Conservation (phyloP, 352 stramenopile genomes). For the Pythium chondricola region DNA sequence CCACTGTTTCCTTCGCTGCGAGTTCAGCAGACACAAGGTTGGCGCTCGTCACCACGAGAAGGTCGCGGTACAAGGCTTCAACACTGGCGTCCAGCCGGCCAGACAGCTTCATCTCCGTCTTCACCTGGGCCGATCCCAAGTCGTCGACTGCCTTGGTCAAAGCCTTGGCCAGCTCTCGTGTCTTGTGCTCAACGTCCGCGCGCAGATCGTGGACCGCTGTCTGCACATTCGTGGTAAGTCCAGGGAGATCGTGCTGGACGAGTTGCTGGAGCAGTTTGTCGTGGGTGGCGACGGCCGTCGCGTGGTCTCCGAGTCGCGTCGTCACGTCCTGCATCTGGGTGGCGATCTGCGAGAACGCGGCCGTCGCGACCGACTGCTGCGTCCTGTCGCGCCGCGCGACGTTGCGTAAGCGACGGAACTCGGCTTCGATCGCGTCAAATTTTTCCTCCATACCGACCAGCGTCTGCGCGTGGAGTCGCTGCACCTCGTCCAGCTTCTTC, state of each 20-base stretch:
- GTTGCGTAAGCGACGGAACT: conserved; percentile 43
- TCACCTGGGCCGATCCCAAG: conserved; percentile 20
- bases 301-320: conserved; percentile 22
- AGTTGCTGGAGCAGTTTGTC: conserved; percentile 28
- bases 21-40: conserved; percentile 44
- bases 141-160: conserved; percentile 26
- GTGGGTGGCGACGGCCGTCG: conserved; percentile 20
- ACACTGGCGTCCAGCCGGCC: conserved; percentile 23
- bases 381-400: conserved; percentile 29
- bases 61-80: conserved; percentile 39
- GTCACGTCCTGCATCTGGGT: conserved; percentile 38
- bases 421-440: conserved; percentile 40
- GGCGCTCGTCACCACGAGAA: conserved; percentile 41
- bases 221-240: conserved; percentile 31
- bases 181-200: conserved; percentile 35
- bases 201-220: conserved; percentile 34
- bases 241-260: conserved; percentile 32
- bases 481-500: conserved; percentile 31
- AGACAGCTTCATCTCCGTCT: conserved; percentile 15
- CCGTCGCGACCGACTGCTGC: conserved; percentile 16
- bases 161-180: conserved; percentile 30
- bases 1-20: conserved; percentile 15
- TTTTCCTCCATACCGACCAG: conserved; percentile 56
- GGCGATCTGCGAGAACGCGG: conserved; percentile 11
- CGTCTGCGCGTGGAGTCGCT: conserved; percentile 32